Evolutionary conservation across 192 early-diverging fungal species (phyloP), one percentile per base, ranked within the genome.

Genomic region (Linnemannia elongata): DNA sequence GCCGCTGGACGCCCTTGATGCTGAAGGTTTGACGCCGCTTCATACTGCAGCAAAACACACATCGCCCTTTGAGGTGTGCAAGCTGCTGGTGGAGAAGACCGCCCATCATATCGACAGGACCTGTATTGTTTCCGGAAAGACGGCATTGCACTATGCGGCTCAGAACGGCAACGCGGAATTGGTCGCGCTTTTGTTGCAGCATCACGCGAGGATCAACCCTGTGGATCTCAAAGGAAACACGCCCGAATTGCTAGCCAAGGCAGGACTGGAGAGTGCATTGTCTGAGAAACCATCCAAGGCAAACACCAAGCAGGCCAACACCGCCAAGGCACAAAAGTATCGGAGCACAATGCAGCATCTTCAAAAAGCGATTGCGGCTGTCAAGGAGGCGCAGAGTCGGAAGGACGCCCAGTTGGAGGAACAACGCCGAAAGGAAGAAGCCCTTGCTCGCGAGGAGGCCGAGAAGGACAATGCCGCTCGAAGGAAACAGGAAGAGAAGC

Each of bases 401-500:
- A 90, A 94, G 88, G 93, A 93, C 87, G 91, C 92, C 84, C 90
- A 93, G 83, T 47, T 93, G 90, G 79, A 93, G 24, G 88, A 89
- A 74, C 83, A 81, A 72, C 44, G 39, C 90, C 92, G 76, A 89
- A 92, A 74, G 91, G 92, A 89, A 80, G 88, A 85, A 49, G 81
- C 82, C 15, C 73, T 87, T 30, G 78, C 83, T 36, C 80, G 82
- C 4, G 83, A 78, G 41, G 88, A 89, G 55, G 81, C 81, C 1
- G 82, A 87, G 45, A 82, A 89, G 66, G 88, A 89, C 42, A 79
- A 87, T 8, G 83, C 85, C 22, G 85, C 85, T 13, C 78, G 79
- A 12, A 79, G 82, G 20, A 89, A 89, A 77, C 88, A 87, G 24
- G 88, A 89, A 57, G 88, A 89, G 72, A 89, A 89, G 30, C 78